Evolutionary conservation across 2,329 filamentous ascomycete genomes (phyloP).

Genomic region (Cytospora schulzeri): DNA sequence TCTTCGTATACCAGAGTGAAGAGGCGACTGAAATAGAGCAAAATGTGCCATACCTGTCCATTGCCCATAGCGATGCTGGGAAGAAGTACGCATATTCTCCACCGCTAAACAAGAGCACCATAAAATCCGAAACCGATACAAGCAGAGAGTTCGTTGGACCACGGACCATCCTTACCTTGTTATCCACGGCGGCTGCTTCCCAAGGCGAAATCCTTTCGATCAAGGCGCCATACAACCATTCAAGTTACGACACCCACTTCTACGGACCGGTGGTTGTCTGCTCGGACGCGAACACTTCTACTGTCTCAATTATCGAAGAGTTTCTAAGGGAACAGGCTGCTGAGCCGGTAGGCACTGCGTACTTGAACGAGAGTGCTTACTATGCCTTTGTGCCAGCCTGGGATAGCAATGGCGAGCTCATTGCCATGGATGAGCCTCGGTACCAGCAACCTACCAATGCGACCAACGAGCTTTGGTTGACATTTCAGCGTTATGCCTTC

Average conservation of each 20-base stretch:
- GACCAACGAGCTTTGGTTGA: not conserved
- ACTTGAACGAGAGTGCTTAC: too few species aligned
- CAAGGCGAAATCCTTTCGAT: not conserved
- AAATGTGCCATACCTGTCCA: not conserved
- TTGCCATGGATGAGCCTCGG: too few species aligned
- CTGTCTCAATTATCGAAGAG: not conserved
- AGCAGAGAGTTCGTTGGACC: not conserved
- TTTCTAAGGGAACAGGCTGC: not conserved
- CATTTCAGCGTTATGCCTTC: not conserved
- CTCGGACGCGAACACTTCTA: not conserved
- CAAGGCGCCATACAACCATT: not conserved
- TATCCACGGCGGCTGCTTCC: not conserved
- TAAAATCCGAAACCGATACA: not conserved
- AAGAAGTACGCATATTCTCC: not conserved
- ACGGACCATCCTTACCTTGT: not conserved
- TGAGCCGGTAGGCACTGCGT: not conserved
- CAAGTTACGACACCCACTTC: not conserved
- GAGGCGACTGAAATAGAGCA: not conserved
- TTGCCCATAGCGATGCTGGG: not conserved
- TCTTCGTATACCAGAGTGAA: too few species aligned
- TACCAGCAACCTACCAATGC: too few species aligned
- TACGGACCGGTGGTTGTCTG: not conserved
- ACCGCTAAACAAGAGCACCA: not conserved
- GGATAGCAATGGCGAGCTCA: too few species aligned
- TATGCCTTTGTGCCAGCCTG: too few species aligned